Percentiles rank a stretch among this genome's conserved stretches.
Conservation (phyloP, 495 filamentous ascomycete genomes). For the Talaromyces stipitatus region DNA sequence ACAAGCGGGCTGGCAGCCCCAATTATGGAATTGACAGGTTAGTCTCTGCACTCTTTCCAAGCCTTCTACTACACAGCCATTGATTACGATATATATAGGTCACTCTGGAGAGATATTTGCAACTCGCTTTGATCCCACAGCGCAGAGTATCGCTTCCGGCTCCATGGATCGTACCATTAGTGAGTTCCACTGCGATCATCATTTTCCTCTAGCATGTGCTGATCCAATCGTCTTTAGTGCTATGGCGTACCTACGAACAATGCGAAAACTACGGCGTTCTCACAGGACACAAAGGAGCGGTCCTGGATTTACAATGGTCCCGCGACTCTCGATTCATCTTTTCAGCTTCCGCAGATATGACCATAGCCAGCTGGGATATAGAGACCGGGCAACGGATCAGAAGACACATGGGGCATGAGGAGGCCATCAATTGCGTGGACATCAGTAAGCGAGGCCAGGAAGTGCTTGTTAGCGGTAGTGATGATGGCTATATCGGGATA, state of each 20-base stretch:
- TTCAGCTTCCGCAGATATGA: slow-evolving; percentile 88
- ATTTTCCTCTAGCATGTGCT: background rate
- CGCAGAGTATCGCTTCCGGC: slow-evolving; percentile 84
- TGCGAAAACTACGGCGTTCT: slow-evolving; percentile 90
- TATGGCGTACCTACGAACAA: slow-evolving; percentile 87
- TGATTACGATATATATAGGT: slow-evolving; percentile 22
- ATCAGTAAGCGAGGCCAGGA: slow-evolving; percentile 85
- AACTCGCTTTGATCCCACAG: slow-evolving; percentile 82
- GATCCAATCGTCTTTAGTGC: slow-evolving; percentile 45
- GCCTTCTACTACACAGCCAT: background rate
- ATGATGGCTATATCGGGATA: slow-evolving; percentile 90
- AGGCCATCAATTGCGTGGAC: slow-evolving; percentile 85
- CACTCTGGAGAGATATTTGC: slow-evolving; percentile 80
- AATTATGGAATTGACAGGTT: slow-evolving; percentile 87
- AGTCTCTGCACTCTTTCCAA: slow-evolving; percentile 13
- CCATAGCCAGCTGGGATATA: slow-evolving; percentile 89
- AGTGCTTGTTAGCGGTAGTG: slow-evolving; percentile 76
- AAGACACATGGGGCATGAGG: slow-evolving; percentile 86
- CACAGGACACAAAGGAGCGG: slow-evolving; percentile 78
- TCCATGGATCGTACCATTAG: slow-evolving; percentile 91
- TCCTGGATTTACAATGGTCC: slow-evolving; percentile 94
- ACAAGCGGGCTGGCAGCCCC: slow-evolving; percentile 85
- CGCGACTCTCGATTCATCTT: slow-evolving; percentile 86
- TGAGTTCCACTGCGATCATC: slow-evolving; percentile 31
- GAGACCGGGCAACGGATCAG: slow-evolving; percentile 83